Conservation (phyloP, 768 basidiomycete species). For the Boletales sp. region DNA sequence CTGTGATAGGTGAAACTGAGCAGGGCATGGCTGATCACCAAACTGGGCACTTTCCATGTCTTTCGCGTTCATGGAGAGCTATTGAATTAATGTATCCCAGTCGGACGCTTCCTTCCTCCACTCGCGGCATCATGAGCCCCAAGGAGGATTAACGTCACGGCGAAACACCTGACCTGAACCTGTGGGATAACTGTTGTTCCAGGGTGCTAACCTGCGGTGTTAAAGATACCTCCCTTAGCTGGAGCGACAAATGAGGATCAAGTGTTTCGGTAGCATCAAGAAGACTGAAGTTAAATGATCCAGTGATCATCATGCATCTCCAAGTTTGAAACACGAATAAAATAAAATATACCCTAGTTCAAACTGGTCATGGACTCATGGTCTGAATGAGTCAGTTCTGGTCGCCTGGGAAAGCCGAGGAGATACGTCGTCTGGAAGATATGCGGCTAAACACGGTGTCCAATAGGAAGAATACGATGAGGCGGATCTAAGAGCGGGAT, state of each 20-base stretch:
- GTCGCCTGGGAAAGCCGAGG: slow-evolving; percentile 22
- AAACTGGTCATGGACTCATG: no score
- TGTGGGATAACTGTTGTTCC: slow-evolving; percentile 1
- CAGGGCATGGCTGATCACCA: no score
- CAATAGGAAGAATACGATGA: not conserved
- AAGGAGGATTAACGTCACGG: no score
- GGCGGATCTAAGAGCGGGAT: not conserved
- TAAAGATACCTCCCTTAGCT: not conserved
- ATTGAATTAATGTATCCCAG: no score
- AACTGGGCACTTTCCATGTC: no score
- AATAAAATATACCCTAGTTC: no score
- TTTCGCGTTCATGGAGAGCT: no score
- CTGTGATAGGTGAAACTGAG: no score
- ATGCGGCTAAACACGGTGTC: not conserved
- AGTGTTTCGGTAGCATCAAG: slow-evolving; percentile 6
- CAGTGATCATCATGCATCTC: not conserved
- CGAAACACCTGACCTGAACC: no score
- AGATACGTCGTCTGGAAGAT: slow-evolving; percentile 4
- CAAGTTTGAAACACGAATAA: not conserved
- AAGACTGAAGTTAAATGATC: not conserved
- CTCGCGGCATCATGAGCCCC: no score
- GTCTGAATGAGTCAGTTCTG: not conserved
- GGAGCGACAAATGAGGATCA: not conserved
- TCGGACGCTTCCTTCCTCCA: no score
- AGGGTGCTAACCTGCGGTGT: not conserved